These are phyloP conservation scores for Ceriops zippeliana DNA, from an alignment of 345 rosid genomes.

Conservation along the genomic window DNA sequence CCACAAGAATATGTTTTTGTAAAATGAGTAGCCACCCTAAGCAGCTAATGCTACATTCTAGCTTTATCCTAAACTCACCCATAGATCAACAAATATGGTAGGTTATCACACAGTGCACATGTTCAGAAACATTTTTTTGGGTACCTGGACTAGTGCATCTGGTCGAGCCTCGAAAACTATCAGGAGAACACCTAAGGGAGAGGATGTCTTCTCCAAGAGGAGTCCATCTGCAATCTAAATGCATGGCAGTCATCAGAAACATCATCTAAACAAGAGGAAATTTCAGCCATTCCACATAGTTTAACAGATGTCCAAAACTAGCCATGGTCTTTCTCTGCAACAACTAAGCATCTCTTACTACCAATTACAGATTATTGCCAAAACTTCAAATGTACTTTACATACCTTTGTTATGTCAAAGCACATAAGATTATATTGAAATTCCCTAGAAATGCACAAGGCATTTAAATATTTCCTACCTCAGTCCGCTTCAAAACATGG, in stretches of 20 bases:
- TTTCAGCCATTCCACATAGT: background rate
- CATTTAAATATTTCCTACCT: slow-evolving; percentile 46
- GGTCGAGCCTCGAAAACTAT: slow-evolving; percentile 97
- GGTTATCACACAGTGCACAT: background rate
- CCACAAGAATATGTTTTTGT: too few species aligned
- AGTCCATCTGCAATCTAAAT: slow-evolving; percentile 94
- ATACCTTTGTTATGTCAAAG: background rate
- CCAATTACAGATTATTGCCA: background rate
- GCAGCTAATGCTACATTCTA: too few species aligned
- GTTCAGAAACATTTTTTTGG: background rate
- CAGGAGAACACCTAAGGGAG: slow-evolving; percentile 93
- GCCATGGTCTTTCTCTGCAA: background rate
- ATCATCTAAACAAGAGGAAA: slow-evolving; percentile 8
- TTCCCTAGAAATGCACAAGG: background rate
- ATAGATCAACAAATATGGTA: background rate
- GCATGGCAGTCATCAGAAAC: slow-evolving; percentile 17
- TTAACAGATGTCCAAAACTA: background rate
- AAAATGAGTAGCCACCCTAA: too few species aligned
- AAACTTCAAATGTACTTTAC: background rate
- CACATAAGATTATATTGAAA: background rate
- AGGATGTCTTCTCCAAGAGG: slow-evolving; percentile 85
- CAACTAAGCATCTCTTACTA: background rate
- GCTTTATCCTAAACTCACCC: background rate
- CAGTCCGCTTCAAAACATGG: slow-evolving; percentile 69
- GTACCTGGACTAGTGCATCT: slow-evolving; percentile 95